A percentile compares a stretch with the other conserved stretches of the same genome.
phyloP scores from a whole-genome alignment of 768 basidiomycete species.

The Punctularia strigosozonata region DNA sequence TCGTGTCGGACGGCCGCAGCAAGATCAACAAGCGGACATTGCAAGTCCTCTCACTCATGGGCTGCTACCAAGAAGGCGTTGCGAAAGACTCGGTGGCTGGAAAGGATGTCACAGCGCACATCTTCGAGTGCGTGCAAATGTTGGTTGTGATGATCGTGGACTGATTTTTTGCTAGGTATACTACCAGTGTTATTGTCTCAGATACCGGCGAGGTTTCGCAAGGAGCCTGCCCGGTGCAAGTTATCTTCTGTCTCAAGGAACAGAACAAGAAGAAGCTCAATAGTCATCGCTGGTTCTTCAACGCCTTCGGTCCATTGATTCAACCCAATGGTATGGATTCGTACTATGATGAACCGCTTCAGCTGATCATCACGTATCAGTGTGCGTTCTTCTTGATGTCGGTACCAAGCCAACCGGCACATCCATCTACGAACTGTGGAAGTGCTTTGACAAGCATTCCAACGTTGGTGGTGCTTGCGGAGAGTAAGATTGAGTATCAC shows the following conservation, averaged over 20 bases:
- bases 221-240: constrained; percentile 71
- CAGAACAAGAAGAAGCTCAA: constrained; percentile 97
- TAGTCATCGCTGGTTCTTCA: constrained; percentile 96
- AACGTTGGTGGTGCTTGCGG: constrained; percentile 93
- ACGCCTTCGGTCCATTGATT: constrained; percentile 83
- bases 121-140: constrained; percentile 59
- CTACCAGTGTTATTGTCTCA: constrained; percentile 66
- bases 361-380: constrained; percentile 25
- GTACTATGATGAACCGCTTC: constrained; percentile 1
- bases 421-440: constrained; percentile 95
- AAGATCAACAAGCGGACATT: constrained; percentile 88
- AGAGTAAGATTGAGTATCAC: constrained; percentile 40
- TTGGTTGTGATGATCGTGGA: constrained; percentile 1
- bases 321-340: constrained; percentile 57
- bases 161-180: constrained; percentile 38
- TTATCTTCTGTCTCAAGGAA: constrained; percentile 87
- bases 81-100: constrained; percentile 82
- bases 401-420: constrained; percentile 93
- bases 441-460: constrained; percentile 80
- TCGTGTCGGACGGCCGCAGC: constrained; percentile 76
- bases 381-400: constrained; percentile 87
- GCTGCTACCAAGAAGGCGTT: constrained; percentile 80
- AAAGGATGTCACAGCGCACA: constrained; percentile 88
- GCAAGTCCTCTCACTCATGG: constrained; percentile 82
- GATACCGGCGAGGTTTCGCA: constrained; percentile 70